Base-by-base conservation (phyloP, 768 basidiomycete genomes). In the Austroboletus eburneus region DNA sequence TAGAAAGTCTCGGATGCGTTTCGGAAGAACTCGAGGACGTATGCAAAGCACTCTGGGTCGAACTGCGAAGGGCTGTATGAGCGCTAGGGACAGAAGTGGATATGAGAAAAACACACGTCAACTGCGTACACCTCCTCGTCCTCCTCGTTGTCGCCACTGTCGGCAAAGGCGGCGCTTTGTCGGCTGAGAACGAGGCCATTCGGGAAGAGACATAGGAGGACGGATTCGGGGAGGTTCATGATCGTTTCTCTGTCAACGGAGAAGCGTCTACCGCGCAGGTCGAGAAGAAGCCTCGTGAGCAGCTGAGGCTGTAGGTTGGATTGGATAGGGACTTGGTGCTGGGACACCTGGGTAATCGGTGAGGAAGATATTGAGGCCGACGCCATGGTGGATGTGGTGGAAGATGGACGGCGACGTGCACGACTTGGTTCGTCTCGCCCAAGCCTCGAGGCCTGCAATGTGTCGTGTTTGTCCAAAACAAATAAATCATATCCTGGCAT, bases 191-290 rank as follows among this genome's bases (percentile, higher is more conserved):
- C 92, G 50, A 97, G 81, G 17, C 95, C 96, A 61, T 98, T 98
- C 9, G 96, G 96, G 63, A 98, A 99, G 51, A 99, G 75, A 67
- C 94, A 97, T 30, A 99, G 74, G 43, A 98, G 76, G 38, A 99
- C 92, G 16, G 90, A 92, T 79, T 99, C 96, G 2, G 96, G 96
- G 17, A 99, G 77, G 65, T 94, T 91, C 93, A 98, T 96, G 63
- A 99, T 86, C 6, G 89, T 93, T 71, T 98, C 95, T 56, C 95
- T 79, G 70, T 98, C 96, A 36, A 99, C 91, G 50, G 89, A 84
- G 71, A 98, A 94, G 51, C 92, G 84, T 57, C 70, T 77, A 46
- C 93, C 93, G 53, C 96, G 83, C 30, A 99, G 78, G 71, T 98
- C 96, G 57, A 99, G 83, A 44, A 87, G 79, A 57, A 99, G 77